Evolutionary conservation across 2,329 filamentous ascomycete genomes (phyloP).

Genomic region (Beauveria varroae): DNA sequence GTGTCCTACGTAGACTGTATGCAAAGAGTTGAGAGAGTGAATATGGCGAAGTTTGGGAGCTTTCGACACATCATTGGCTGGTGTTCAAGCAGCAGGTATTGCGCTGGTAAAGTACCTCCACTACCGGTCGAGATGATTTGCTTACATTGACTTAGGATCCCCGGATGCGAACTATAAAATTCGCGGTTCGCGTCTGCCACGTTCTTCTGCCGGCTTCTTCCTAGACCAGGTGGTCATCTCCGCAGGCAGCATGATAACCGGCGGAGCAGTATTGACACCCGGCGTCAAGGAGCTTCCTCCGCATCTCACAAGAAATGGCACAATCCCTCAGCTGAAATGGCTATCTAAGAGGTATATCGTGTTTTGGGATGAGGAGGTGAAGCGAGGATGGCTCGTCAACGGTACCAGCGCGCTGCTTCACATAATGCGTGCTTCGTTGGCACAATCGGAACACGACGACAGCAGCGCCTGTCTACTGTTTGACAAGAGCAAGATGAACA

Average conservation of each 20-base stretch:
- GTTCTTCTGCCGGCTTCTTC: neutral
- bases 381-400: conserved; percentile 24
- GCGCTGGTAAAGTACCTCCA: neutral
- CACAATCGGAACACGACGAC: neutral
- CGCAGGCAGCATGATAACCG: neutral
- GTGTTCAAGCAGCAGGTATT: neutral
- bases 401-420: conserved; percentile 20
- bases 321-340: conserved; percentile 14
- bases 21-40: neutral
- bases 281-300: neutral
- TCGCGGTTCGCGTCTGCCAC: neutral
- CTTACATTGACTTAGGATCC: neutral
- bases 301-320: conserved; percentile 1
- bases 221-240: neutral
- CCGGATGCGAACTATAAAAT: neutral
- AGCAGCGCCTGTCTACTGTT: neutral
- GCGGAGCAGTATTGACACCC: neutral
- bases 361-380: conserved; percentile 21
- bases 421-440: conserved; percentile 16
- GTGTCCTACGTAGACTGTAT: neutral
- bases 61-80: neutral
- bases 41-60: neutral
- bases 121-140: neutral
- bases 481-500: neutral
- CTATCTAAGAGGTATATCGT: conserved; percentile 16